Evolutionary conservation across 2,329 filamentous ascomycete species (phyloP), one percentile per base, ranked within the genome.

Genomic region (Fusarium anthophilum): DNA sequence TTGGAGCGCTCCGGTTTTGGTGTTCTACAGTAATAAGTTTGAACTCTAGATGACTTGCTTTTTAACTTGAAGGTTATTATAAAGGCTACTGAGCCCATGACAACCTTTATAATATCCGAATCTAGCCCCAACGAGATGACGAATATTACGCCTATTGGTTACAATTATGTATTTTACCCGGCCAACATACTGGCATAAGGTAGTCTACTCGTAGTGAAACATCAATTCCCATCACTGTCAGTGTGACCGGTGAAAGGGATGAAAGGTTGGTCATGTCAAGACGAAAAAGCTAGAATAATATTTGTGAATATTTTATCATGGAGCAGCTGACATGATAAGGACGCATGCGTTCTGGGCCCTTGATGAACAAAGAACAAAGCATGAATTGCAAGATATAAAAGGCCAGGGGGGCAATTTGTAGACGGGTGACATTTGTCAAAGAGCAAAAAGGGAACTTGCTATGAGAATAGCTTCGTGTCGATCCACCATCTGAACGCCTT

Each of bases 1-100:
- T 73, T 69, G 6, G 20, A 30, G 45, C 45, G 70, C 39, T 54
- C 63, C 48, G 45, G 38, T 15, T 7, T 54, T 45, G 51, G 38
- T 37, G 28, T 15, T 30, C 20, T n/a, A 28, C 17, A 24, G 43
- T 6, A 35, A 35, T 35, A 18, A 61, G 41, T 28, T 61, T 30
- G 41, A 35, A 37, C 30, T 24, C 22, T 15, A 12, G 20, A 41
- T n/a, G 24, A 15, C 17, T 24, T 44, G 13, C 26, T 44, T 56
- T 8, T 10, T 37, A 37, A 37, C 35, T 10, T 18, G 10, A 20
- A 44, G 53, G 13, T 7, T 32, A 17, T 35, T 4, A 22, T 24
- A 12, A 44, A 20, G 24, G 17, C 38, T 28, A 28, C n/a, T 39
- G 14, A 28, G 51, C 14, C 35, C 17, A 28, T 28, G 35, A 28